These are phyloP conservation scores for Xylaria scruposa DNA, from an alignment of 495 filamentous ascomycete species.

Conservation along the genomic window DNA sequence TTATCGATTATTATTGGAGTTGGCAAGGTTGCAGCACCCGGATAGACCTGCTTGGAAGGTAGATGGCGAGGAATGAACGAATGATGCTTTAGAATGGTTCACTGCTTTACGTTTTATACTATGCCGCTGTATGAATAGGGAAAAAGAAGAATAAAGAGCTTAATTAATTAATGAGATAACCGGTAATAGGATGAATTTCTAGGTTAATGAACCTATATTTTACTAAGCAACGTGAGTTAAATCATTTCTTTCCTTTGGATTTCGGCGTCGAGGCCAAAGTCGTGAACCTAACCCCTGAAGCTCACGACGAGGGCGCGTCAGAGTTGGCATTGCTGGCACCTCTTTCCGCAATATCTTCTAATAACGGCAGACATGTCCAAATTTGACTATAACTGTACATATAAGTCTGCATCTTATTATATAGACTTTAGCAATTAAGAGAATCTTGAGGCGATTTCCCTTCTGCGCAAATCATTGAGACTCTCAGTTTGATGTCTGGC, in stretches of 20 bases:
- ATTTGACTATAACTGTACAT: neutral
- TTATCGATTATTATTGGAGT: conserved; percentile 54
- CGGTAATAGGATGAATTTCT: neutral
- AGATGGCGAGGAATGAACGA: neutral
- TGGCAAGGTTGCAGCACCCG: conserved; percentile 47
- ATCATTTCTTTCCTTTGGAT: no score
- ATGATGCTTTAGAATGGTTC: neutral
- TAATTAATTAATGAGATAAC: neutral
- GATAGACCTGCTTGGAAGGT: conserved; percentile 22
- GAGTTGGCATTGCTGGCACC: no score
- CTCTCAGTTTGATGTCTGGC: neutral
- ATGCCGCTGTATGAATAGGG: neutral
- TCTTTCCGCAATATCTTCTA: no score
- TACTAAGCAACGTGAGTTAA: no score
- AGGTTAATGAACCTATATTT: no score
- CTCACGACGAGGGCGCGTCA: no score
- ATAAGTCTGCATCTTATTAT: neutral
- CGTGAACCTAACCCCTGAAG: no score
- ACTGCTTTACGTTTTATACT: neutral
- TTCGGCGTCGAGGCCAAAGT: no score
- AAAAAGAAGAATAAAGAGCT: neutral
- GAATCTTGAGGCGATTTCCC: no score
- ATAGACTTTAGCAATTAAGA: no score
- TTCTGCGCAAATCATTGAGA: neutral
- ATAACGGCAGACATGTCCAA: no score